Evolutionary conservation across 2,329 filamentous ascomycete species (phyloP), one percentile per base, ranked within the genome.

Genomic region (Fusarium buharicum): DNA sequence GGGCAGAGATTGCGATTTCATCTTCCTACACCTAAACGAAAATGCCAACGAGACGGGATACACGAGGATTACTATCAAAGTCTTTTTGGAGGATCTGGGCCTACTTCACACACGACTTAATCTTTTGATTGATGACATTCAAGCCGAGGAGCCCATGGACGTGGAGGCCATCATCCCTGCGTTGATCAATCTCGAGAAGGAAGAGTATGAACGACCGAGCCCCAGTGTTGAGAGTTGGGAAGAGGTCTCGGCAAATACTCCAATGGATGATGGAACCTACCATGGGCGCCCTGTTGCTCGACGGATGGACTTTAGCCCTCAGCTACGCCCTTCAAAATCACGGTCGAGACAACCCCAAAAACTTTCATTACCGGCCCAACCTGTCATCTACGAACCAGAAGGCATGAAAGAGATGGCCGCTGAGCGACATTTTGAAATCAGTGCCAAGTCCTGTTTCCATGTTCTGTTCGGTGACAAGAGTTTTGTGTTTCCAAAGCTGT

Each of bases 381-480:
- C 94, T 3, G 90, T 97, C 3, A 80, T 90, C 11, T 97, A 94
- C 73, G 89, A 92, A 55, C 95, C 95, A 2, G 86, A 90, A 59
- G 91, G 89, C 49, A 93, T 96, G 85, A 86, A 89, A 48, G 83
- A 86, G 63, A 84, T 90, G 65, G 89, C 89, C 8, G 86, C 91
- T 1, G 91, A 96, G 74, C 87, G 91, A 59, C 85, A 92, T 64
- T 97, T 96, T 74, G 90, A 96, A 66, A 89, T 98, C 59, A 96
- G 92, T 62, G 90, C 95, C 41, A 98, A 99, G 75, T 92, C 92
- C 0, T 87, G 97, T 55, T 99, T 98, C 75, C 94, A 98, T 72
- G 91, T 98, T 14, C 84, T 99, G 47, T 99, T 98, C 75, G 95
- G 95, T 33, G 95, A 99, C 76, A 96, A 94, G 78, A 96, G 92